Evolutionary conservation across 179 eudicot species (phyloP), one percentile per base, ranked within the genome.

Genomic region (Heliamphora pulchella): DNA sequence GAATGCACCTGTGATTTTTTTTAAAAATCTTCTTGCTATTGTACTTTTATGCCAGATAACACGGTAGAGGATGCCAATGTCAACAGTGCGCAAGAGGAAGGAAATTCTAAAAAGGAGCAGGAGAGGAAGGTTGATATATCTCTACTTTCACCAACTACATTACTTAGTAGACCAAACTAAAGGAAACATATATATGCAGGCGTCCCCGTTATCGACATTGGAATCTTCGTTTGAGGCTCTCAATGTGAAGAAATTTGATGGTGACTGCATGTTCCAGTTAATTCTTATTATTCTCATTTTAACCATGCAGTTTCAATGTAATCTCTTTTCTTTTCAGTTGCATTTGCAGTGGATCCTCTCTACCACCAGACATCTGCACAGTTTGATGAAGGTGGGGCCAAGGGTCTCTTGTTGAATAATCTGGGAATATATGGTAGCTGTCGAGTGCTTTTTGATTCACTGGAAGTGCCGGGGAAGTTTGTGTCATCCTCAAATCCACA

Each of bases 351-450:
- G 80, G 99, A 96, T 85, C 99, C 99, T 87, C 91, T 96, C 77
- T 96, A 92, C 82, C 98, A 96, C 79, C 99, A 96, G 84, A 96
- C 96, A 80, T 90, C 99, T 69, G 96, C 99, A 13, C 98, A 96
- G 86, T 92, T 94, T 85, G 99, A 96, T 86, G 99, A 96, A 86
- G 99, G 98, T 57, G 99, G 98, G 77, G 98, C 99, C 55, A 96
- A 94, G 91, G 99, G 99, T 83, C 86, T 96, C 51, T 87, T 96
- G 63, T 75, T 96, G 87, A 89, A 94, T 80, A 93, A 94, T 84
- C 97, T 96, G 81, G 98, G 98, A 72, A 91, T 96, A 63, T 94
- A 91, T 82, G 98, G 90, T 79, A 85, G 89, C 75, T 94, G 99
- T 81, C 87, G 87, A 63, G 92, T 96, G 61, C 91, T 96, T 74